Percentiles rank a stretch among this genome's conserved stretches.
Evolutionary conservation across 116 monocot species (phyloP).

Genomic region (Posidonia oceanica): DNA sequence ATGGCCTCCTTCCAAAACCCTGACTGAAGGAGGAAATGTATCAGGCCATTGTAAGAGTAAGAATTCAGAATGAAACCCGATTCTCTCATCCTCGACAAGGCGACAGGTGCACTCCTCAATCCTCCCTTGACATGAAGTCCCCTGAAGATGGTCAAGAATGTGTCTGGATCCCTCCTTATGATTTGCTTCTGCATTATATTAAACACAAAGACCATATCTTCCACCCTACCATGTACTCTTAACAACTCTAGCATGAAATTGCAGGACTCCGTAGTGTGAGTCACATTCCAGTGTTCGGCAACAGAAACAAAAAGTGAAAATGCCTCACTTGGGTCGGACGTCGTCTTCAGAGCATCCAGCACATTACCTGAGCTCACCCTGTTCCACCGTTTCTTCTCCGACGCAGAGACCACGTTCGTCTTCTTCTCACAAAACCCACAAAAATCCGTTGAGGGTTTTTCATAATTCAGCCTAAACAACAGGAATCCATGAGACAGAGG

Average conservation of each 20-base stretch:
- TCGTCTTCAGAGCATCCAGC: constrained; percentile 31
- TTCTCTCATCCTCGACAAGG: constrained; percentile 45
- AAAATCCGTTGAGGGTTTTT: constrained; percentile 11
- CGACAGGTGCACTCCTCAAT: constrained; percentile 47
- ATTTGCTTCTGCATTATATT: constrained; percentile 95
- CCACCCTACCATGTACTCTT: constrained; percentile 38
- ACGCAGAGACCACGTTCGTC: not conserved
- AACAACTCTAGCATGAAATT: constrained; percentile 94
- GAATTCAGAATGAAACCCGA: constrained; percentile 63
- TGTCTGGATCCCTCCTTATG: constrained; percentile 47
- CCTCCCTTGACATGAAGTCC: constrained; percentile 41
- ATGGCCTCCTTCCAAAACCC: constrained; percentile 50
- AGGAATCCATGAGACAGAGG: constrained; percentile 15
- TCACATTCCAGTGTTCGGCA: constrained; percentile 27
- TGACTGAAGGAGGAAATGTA: constrained; percentile 67
- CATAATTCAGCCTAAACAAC: not conserved
- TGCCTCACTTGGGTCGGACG: constrained; percentile 38
- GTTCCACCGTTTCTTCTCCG: constrained; percentile 8
- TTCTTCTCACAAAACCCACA: constrained; percentile 6
- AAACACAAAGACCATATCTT: constrained; percentile 80
- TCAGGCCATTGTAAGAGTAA: constrained; percentile 80
- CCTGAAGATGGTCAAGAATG: constrained; percentile 70
- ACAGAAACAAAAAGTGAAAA: constrained; percentile 47
- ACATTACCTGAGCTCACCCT: constrained; percentile 42
- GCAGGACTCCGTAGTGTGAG: constrained; percentile 74